phyloP scores from a whole-genome alignment of 352 stramenopile species.

The Ochromonadaceae sp. region DNA sequence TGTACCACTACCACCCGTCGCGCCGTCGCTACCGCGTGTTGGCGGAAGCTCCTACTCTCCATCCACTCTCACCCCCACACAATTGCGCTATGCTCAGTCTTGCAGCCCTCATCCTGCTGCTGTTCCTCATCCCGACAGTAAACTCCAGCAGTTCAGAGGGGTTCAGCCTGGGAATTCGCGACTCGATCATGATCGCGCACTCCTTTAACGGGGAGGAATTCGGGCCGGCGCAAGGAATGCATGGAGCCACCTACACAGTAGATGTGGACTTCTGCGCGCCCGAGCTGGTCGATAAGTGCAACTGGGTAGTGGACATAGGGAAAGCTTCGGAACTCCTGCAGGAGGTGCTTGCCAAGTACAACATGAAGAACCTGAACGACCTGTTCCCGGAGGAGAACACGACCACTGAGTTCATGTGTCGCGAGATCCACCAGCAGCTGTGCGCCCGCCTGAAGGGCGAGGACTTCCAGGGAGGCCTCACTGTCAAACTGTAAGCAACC shows the following conservation, averaged over 20 bases:
- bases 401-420: conserved; percentile 63
- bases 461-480: conserved; percentile 42
- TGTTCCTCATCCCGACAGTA: neutral
- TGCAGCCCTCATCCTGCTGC: neutral
- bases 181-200: conserved; percentile 64
- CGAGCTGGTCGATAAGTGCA: conserved; percentile 38
- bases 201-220: conserved; percentile 35
- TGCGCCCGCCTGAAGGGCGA: conserved; percentile 28
- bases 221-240: conserved; percentile 37
- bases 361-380: conserved; percentile 62
- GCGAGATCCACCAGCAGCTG: conserved; percentile 38
- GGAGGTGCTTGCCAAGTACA: conserved; percentile 48
- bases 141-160: conserved; percentile 1
- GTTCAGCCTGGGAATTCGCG: conserved; percentile 44
- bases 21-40: no score
- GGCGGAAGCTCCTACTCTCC: no score
- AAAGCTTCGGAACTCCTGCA: conserved; percentile 43
- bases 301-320: conserved; percentile 67
- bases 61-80: no score
- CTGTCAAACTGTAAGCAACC: conserved; percentile 39
- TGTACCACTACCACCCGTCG: no score
- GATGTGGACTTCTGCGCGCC: conserved; percentile 50
- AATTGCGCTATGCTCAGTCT: neutral
- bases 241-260: conserved; percentile 59
- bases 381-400: conserved; percentile 53